phyloP scores from a whole-genome alignment of 2,329 filamentous ascomycete species.

The Trichoderma cornu-damae region DNA sequence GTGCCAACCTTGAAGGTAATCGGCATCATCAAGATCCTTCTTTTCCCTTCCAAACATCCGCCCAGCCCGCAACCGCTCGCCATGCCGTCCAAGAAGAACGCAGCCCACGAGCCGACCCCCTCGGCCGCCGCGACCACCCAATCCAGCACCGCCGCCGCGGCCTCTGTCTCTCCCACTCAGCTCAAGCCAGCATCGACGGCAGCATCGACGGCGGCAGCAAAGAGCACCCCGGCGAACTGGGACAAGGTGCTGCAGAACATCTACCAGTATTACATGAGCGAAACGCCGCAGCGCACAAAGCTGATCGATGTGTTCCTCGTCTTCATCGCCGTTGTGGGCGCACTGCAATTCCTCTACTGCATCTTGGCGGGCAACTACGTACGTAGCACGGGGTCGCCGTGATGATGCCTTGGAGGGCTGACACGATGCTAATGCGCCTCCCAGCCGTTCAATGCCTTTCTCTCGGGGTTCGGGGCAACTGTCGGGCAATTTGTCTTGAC shows the following conservation, averaged over 20 bases:
- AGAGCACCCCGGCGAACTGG: slow-evolving; percentile 35
- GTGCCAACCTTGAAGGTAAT: no score
- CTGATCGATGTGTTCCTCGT: slow-evolving; percentile 86
- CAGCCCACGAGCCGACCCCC: slow-evolving; percentile 30
- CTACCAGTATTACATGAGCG: slow-evolving; percentile 70
- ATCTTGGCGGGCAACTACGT: slow-evolving; percentile 91
- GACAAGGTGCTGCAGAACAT: slow-evolving; percentile 63
- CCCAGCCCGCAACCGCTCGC: slow-evolving; percentile 10
- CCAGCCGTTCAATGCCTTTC: slow-evolving; percentile 97
- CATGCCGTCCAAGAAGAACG: slow-evolving; percentile 51
- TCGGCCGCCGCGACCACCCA: slow-evolving; percentile 33
- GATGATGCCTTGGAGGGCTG: neutral
- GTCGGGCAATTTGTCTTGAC: slow-evolving; percentile 98
- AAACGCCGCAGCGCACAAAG: slow-evolving; percentile 86
- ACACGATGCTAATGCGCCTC: neutral
- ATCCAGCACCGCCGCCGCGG: slow-evolving; percentile 27
- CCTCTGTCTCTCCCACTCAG: slow-evolving; percentile 24
- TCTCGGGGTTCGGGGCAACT: slow-evolving; percentile 88
- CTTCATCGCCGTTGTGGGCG: slow-evolving; percentile 80
- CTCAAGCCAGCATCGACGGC: slow-evolving; percentile 21
- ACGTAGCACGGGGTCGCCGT: slow-evolving; percentile 41
- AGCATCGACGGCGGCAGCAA: neutral
- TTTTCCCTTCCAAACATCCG: neutral
- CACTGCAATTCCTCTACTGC: slow-evolving; percentile 91
- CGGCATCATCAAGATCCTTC: slow-evolving; percentile 1